Percentiles rank a stretch among this genome's conserved stretches.
phyloP scores from a whole-genome alignment of 2,329 filamentous ascomycete genomes.

The Sarocladium brachiariae region DNA sequence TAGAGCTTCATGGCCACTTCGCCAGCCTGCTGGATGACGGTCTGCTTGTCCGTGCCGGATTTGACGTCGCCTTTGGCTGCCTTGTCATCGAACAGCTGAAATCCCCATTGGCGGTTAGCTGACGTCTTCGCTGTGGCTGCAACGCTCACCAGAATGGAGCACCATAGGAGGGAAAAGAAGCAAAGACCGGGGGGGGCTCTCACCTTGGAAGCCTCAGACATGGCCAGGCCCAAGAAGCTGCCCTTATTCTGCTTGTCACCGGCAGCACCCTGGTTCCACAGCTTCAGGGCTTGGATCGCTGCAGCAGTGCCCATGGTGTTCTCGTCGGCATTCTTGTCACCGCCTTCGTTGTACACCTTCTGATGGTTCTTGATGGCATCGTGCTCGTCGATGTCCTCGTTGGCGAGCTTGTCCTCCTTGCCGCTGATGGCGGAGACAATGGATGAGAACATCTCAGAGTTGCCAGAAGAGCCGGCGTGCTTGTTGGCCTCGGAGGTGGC shows the following conservation, averaged over 20 bases:
- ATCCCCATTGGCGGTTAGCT: background rate
- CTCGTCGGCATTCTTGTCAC: slow-evolving; percentile 39
- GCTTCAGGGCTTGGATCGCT: slow-evolving; percentile 74
- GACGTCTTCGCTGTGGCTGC: too few species aligned
- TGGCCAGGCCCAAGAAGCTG: slow-evolving; percentile 76
- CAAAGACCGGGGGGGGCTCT: slow-evolving; percentile 12
- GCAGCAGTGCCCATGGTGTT: slow-evolving; percentile 62
- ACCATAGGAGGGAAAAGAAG: background rate
- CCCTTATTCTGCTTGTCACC: slow-evolving; percentile 57
- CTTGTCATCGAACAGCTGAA: slow-evolving; percentile 55
- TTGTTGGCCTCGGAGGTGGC: slow-evolving; percentile 42
- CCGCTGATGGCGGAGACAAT: slow-evolving; percentile 40
- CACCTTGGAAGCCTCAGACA: slow-evolving; percentile 80
- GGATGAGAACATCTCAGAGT: slow-evolving; percentile 40
- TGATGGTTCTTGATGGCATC: slow-evolving; percentile 70
- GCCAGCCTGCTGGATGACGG: slow-evolving; percentile 68
- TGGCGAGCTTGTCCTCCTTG: slow-evolving; percentile 41
- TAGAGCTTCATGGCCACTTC: slow-evolving; percentile 91
- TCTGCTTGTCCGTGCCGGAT: slow-evolving; percentile 67
- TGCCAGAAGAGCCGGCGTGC: slow-evolving; percentile 39
- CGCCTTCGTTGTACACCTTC: slow-evolving; percentile 56
- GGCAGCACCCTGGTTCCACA: slow-evolving; percentile 57
- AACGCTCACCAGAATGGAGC: too few species aligned
- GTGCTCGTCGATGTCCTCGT: slow-evolving; percentile 43
- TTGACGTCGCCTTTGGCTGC: slow-evolving; percentile 45